A percentile compares a stretch with the other conserved stretches of the same genome.
These are phyloP conservation scores for Rhodomyrtus psidioides DNA, from an alignment of 441 rosid species.

Conservation along the genomic window DNA sequence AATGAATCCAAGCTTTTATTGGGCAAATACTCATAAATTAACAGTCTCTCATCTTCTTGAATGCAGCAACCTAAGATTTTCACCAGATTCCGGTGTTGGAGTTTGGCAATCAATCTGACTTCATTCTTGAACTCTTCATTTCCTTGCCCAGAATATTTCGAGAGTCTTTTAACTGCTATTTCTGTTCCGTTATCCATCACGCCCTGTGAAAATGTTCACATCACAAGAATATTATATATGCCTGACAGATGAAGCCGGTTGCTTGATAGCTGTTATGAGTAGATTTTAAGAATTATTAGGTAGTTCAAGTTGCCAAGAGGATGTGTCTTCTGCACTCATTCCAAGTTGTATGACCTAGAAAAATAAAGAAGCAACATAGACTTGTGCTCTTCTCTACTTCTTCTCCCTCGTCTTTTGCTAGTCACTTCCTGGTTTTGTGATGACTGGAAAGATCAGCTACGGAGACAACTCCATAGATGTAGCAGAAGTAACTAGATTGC, in stretches of 20 bases:
- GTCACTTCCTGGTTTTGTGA: background rate
- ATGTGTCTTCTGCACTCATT: background rate
- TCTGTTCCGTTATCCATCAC: background rate
- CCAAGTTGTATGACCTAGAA: background rate
- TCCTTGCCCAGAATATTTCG: background rate
- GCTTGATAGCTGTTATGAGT: background rate
- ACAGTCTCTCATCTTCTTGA: background rate
- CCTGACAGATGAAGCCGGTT: background rate
- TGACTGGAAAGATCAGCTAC: background rate
- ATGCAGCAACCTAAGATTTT: background rate
- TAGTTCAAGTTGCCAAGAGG: background rate
- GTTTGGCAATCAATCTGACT: background rate
- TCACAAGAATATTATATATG: background rate
- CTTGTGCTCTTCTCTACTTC: background rate
- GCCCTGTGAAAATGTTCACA: background rate
- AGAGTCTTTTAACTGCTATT: background rate
- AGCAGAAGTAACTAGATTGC: background rate
- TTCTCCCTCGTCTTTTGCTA: background rate
- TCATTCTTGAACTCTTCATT: background rate
- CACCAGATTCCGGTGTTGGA: background rate
- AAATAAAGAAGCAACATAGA: background rate
- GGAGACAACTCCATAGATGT: background rate
- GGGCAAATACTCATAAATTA: background rate
- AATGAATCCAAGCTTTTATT: background rate
- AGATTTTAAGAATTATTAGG: background rate